Evolutionary conservation across 352 stramenopile species (phyloP).

Genomic region (Plasmopara viticola): DNA sequence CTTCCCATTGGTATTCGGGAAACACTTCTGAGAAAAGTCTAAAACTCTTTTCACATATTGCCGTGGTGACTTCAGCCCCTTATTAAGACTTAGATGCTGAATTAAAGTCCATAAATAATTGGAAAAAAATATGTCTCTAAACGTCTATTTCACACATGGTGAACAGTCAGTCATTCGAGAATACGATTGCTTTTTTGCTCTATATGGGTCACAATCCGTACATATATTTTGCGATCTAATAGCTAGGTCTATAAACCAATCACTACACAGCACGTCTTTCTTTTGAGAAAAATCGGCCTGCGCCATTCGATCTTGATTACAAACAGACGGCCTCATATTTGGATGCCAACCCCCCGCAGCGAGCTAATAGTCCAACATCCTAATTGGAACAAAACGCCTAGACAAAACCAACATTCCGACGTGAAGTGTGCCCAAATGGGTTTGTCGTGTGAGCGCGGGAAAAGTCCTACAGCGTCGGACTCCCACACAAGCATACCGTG

Average conservation of each 20-base stretch:
- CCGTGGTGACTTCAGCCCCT: too few relatives aligned
- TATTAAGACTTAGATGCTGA: too few relatives aligned
- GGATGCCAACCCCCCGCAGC: conserved; percentile 12
- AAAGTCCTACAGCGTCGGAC: conserved; percentile 3
- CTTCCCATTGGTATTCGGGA: too few relatives aligned
- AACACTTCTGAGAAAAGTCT: too few relatives aligned
- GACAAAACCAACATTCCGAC: conserved; percentile 46
- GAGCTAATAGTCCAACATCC: conserved; percentile 4
- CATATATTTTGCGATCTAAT: too few relatives aligned
- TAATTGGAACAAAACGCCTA: conserved; percentile 16
- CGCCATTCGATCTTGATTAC: conserved; percentile 2
- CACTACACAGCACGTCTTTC: conserved; percentile 2
- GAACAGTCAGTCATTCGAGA: too few relatives aligned
- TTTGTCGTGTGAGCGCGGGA: conserved; percentile 19
- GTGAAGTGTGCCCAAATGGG: conserved; percentile 20
- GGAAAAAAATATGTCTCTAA: too few relatives aligned
- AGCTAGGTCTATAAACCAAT: conserved; percentile 6
- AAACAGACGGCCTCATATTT: conserved; percentile 18
- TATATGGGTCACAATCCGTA: too few relatives aligned
- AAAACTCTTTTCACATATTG: too few relatives aligned
- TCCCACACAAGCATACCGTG: not conserved
- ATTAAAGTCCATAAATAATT: too few relatives aligned
- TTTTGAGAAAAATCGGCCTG: conserved; percentile 9
- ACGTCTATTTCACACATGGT: too few relatives aligned
- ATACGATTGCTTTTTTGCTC: too few relatives aligned